Conservation (phyloP, 2,329 filamentous ascomycete species). For the Lecanicillium sp. region DNA sequence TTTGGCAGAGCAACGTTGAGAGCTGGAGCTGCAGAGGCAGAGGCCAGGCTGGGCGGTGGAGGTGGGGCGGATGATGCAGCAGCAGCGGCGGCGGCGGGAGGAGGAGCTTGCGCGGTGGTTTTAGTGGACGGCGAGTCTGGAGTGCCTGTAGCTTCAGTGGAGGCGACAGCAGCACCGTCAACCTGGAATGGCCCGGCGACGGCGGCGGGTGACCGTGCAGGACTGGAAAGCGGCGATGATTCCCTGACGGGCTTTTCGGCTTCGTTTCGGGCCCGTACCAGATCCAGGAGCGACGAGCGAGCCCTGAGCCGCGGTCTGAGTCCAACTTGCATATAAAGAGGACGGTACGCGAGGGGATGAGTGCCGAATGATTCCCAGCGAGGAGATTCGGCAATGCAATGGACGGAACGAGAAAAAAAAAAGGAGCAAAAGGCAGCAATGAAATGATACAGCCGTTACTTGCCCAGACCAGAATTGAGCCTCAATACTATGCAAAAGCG, state of each 20-base stretch:
- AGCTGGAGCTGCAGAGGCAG: conserved; percentile 18
- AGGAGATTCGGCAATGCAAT: too few relatives aligned
- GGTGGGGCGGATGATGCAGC: conserved; percentile 27
- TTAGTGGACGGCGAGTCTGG: neutral
- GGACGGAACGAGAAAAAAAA: too few relatives aligned
- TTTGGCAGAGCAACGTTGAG: conserved; percentile 34
- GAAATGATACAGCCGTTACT: too few relatives aligned
- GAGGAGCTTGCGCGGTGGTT: conserved; percentile 10
- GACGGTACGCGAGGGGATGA: neutral
- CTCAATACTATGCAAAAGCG: neutral
- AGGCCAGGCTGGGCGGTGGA: conserved; percentile 16
- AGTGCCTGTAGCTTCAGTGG: too few relatives aligned
- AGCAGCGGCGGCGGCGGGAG: conserved; percentile 19
- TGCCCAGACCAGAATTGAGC: too few relatives aligned
- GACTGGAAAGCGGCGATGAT: conserved; percentile 9
- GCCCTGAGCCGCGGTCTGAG: conserved; percentile 14
- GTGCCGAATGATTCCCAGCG: neutral
- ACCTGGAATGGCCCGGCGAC: too few relatives aligned
- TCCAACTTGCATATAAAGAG: conserved; percentile 15
- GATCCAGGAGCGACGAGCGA: conserved; percentile 15
- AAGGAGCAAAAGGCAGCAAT: too few relatives aligned
- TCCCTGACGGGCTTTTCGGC: conserved; percentile 9
- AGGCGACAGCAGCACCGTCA: neutral
- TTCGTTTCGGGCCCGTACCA: conserved; percentile 14
- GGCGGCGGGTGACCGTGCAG: neutral